Conservation (phyloP, 495 filamentous ascomycete species). For the Trichoderma erinaceum region DNA sequence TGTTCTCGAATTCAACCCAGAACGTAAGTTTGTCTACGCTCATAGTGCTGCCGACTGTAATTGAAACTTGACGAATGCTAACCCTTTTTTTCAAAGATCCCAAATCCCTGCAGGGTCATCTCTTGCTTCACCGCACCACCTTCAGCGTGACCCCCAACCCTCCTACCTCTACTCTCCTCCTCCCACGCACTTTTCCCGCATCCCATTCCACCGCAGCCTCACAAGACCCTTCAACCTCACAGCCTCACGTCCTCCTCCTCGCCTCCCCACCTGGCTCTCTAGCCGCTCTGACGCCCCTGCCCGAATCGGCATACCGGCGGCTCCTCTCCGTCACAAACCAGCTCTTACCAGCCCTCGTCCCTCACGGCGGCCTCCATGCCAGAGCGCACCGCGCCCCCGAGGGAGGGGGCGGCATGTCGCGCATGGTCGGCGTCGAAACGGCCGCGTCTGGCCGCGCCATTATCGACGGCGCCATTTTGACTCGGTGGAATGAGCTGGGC, state of each 20-base stretch:
- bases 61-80: background rate
- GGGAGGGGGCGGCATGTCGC: constrained; percentile 18
- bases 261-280: constrained; percentile 68
- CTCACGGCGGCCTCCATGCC: constrained; percentile 74
- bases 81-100: constrained; percentile 55
- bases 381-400: constrained; percentile 57
- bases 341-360: constrained; percentile 66
- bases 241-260: constrained; percentile 60
- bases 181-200: constrained; percentile 55
- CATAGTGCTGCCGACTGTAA: background rate
- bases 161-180: constrained; percentile 63
- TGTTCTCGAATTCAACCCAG: constrained; percentile 88
- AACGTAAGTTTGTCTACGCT: constrained; percentile 46
- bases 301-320: constrained; percentile 76
- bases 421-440: constrained; percentile 37
- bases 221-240: background rate
- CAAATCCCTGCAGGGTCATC: constrained; percentile 81
- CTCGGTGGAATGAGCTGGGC: constrained; percentile 64
- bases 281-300: constrained; percentile 67
- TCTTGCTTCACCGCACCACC: constrained; percentile 75
- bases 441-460: constrained; percentile 40
- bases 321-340: constrained; percentile 77
- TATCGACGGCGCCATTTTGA: constrained; percentile 46
- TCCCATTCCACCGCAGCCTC: constrained; percentile 26
- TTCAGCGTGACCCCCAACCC: constrained; percentile 78